phyloP scores from a whole-genome alignment of 2,329 filamentous ascomycete genomes.

The Penicillium freii region DNA sequence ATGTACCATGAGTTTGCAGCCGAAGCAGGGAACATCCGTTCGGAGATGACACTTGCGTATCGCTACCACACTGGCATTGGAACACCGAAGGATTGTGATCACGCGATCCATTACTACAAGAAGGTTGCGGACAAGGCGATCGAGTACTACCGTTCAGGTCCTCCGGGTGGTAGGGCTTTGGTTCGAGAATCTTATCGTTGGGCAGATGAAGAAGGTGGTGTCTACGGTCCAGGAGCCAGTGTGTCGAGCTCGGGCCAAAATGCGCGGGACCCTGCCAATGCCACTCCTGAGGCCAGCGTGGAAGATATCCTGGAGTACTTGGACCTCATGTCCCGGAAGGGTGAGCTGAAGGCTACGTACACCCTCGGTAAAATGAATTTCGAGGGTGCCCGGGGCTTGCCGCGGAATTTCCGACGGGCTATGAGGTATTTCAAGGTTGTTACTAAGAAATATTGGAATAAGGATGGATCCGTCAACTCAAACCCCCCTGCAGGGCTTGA shows the following conservation, averaged over 20 bases:
- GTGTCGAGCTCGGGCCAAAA: constrained; percentile 82
- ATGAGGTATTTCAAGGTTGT: constrained; percentile 79
- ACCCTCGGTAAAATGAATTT: constrained; percentile 84
- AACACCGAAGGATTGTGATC: constrained; percentile 79
- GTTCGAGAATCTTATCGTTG: constrained; percentile 77
- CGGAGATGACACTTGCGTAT: constrained; percentile 91
- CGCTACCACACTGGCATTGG: constrained; percentile 83
- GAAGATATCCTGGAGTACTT: constrained; percentile 95
- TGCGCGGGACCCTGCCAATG: constrained; percentile 70
- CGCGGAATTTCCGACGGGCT: constrained; percentile 69
- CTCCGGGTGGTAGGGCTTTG: constrained; percentile 80
- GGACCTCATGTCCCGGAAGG: constrained; percentile 84
- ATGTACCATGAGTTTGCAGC: constrained; percentile 95
- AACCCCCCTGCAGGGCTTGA: constrained; percentile 70
- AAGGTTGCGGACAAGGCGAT: constrained; percentile 91
- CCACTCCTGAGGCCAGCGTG: constrained; percentile 79
- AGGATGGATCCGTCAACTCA: constrained; percentile 70
- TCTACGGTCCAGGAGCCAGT: constrained; percentile 94
- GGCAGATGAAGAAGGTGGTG: constrained; percentile 84
- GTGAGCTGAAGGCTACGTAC: constrained; percentile 82
- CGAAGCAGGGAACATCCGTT: constrained; percentile 73
- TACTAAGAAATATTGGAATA: constrained; percentile 76
- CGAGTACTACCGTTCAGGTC: constrained; percentile 80
- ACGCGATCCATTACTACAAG: constrained; percentile 85
- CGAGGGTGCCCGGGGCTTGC: constrained; percentile 74